Evolutionary conservation across 2,329 filamentous ascomycete genomes (phyloP), one percentile per base, ranked within the genome.

Genomic region (Alternaria brassicae): DNA sequence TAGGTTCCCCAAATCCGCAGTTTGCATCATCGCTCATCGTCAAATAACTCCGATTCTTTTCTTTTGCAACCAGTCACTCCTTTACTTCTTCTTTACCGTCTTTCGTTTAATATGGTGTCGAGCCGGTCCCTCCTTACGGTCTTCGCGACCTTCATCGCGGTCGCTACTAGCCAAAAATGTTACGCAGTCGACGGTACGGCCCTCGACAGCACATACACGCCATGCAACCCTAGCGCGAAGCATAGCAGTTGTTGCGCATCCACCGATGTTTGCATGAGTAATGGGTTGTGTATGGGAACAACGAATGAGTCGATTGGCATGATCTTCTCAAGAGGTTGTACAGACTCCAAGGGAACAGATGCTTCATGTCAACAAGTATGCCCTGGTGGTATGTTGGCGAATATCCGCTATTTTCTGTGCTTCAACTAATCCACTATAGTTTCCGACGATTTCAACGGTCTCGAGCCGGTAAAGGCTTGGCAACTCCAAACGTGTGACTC

Each of bases 271-370:
- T 77, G 75, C 39, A 59, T 77, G 36, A 69, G 71, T 47, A 77
- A 66, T 40, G 75, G 74, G 10, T 49, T 77, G 19, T 77, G 75
- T 51, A 73, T 77, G 74, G 70, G 70, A 19, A 76, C 75, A 8
- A 64, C 54, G 27, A 60, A 61, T 15, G 59, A 66, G 48, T 70
- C 61, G 27, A 65, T 76, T 54, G 75, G 75, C 15, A 72, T 68
- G 34, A 72, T 77, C 53, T 76, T 71, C 67, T 72, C 75, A 39
- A 59, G 53, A 56, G 75, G 72, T n/a, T 77, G 75, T 67, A 77
- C 75, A 34, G 75, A 77, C 62, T 51, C 70, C 8, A 75, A 69
- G 3, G 71, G 73, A 8, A 66, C 67, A 28, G 70, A 72, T 53
- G 57, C 53, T 9, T 69, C 62, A 39, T 77, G 75, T 60, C 71